Percentiles rank a stretch among this genome's conserved stretches.
phyloP scores from a whole-genome alignment of 2,329 filamentous ascomycete species.

The Trichoderma koningii region DNA sequence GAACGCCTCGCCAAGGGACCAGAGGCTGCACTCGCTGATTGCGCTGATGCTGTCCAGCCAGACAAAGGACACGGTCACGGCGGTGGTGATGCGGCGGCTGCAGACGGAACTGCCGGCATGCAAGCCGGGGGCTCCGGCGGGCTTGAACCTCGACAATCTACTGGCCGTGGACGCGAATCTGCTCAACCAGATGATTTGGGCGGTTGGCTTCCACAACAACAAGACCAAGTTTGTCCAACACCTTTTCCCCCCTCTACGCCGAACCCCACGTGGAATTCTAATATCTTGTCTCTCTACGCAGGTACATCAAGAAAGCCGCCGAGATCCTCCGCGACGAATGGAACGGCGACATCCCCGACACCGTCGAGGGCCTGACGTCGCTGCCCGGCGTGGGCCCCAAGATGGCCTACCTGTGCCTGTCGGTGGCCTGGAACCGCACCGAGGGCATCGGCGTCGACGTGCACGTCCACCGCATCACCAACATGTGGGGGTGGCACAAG shows the following conservation, averaged over 20 bases:
- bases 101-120: constrained; percentile 69
- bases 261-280: neutral
- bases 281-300: constrained; percentile 30
- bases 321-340: constrained; percentile 70
- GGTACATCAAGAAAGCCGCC: constrained; percentile 72
- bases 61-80: constrained; percentile 90
- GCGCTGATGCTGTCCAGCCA: constrained; percentile 89
- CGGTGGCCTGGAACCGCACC: constrained; percentile 64
- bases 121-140: constrained; percentile 46
- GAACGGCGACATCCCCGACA: constrained; percentile 76
- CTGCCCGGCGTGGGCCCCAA: constrained; percentile 90
- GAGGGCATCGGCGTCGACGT: constrained; percentile 91
- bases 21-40: constrained; percentile 82
- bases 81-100: constrained; percentile 76
- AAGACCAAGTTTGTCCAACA: constrained; percentile 68
- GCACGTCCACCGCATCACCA: constrained; percentile 92
- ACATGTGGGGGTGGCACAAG: constrained; percentile 89
- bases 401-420: constrained; percentile 89
- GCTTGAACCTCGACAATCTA: constrained; percentile 75
- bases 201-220: constrained; percentile 92
- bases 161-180: constrained; percentile 66
- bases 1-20: constrained; percentile 53
- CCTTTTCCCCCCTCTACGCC: neutral
- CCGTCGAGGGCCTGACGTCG: constrained; percentile 71
- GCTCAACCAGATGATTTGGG: constrained; percentile 74